Evolutionary conservation across 768 basidiomycete genomes (phyloP).

Genomic region (Collybia nuda): DNA sequence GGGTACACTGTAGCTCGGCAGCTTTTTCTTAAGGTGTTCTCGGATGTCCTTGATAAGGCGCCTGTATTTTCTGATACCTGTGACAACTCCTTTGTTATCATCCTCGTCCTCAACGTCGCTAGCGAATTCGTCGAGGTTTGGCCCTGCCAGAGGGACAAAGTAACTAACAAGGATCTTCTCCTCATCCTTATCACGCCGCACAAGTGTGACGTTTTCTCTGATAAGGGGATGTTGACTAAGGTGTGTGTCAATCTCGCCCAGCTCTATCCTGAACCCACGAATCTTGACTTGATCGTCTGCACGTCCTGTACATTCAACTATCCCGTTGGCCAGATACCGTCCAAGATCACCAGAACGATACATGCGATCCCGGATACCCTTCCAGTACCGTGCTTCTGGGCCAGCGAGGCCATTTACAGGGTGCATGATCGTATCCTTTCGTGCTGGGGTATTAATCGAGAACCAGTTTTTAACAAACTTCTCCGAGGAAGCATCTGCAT

Average conservation of each 20-base stretch:
- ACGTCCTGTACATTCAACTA: constrained; percentile 94
- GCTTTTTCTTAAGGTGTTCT: constrained; percentile 94
- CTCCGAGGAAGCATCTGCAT: constrained; percentile 75
- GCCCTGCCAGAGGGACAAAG: constrained; percentile 84
- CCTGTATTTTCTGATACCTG: constrained; percentile 83
- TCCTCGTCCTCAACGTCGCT: constrained; percentile 62
- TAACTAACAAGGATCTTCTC: constrained; percentile 98
- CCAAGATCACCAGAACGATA: constrained; percentile 97
- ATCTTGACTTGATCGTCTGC: constrained; percentile 99
- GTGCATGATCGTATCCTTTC: constrained; percentile 73
- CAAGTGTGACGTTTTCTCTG: constrained; percentile 97
- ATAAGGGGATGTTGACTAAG: constrained; percentile 91
- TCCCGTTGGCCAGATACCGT: constrained; percentile 87
- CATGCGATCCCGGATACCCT: constrained; percentile 95
- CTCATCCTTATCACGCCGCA: constrained; percentile 96
- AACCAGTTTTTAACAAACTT: constrained; percentile 99
- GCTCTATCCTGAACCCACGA: constrained; percentile 97
- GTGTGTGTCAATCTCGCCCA: constrained; percentile 97
- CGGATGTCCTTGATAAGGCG: constrained; percentile 90
- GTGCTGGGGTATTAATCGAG: constrained; percentile 38
- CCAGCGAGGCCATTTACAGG: constrained; percentile 57
- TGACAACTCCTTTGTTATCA: constrained; percentile 58
- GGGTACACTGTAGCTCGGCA: constrained; percentile 93
- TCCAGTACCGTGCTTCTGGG: constrained; percentile 83
- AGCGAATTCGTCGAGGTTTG: constrained; percentile 64